Evolutionary conservation across 345 rosid genomes (phyloP).

Genomic region (Eucalyptus polybractea): DNA sequence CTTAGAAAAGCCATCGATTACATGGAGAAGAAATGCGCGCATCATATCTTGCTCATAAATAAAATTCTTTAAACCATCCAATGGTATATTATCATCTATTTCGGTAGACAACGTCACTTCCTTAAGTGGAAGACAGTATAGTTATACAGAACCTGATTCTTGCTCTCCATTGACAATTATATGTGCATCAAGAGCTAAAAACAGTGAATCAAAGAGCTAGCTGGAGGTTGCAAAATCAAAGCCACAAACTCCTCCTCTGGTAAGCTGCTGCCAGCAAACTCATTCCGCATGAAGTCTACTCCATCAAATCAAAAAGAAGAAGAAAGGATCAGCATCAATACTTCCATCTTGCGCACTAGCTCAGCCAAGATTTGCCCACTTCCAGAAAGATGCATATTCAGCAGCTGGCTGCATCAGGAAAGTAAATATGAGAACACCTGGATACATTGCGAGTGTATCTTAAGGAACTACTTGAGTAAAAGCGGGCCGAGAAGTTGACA

Average conservation of each 20-base stretch:
- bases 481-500: not conserved
- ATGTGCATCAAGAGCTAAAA: no score
- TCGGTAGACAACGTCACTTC: no score
- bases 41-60: not conserved
- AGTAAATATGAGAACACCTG: not conserved
- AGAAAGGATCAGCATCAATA: not conserved
- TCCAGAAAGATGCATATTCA: constrained; percentile 74
- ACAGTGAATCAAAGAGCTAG: no score
- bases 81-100: no score
- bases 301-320: not conserved
- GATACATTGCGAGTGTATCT: not conserved
- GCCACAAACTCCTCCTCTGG: constrained; percentile 18
- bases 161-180: no score
- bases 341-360: not conserved
- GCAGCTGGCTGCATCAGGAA: constrained; percentile 40
- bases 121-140: no score
- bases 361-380: not conserved
- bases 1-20: not conserved
- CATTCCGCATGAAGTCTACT: constrained; percentile 91
- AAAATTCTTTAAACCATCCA: no score
- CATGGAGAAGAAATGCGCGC: not conserved
- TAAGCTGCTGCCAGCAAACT: constrained; percentile 48
- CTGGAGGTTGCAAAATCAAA: no score
- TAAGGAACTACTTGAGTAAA: not conserved
- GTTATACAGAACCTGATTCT: no score